A percentile compares a stretch with the other conserved stretches of the same genome.
Evolutionary conservation across 441 rosid genomes (phyloP).

Genomic region (Euphorbia schlechtendalii): DNA sequence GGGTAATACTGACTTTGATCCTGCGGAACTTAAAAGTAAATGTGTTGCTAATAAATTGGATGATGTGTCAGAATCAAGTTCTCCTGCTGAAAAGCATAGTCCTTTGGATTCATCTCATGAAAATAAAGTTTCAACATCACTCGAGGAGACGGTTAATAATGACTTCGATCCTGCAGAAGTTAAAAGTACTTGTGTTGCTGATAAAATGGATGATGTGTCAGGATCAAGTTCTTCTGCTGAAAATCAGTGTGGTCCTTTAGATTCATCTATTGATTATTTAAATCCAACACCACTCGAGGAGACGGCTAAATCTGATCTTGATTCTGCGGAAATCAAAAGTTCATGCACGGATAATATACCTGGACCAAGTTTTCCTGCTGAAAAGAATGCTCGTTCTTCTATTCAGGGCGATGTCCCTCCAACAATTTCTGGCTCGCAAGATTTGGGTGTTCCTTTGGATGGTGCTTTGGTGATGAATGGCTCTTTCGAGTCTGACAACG

Average conservation of each 20-base stretch:
- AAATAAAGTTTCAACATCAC: constrained; percentile 15
- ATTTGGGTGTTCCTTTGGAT: constrained; percentile 4
- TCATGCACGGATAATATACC: constrained; percentile 4
- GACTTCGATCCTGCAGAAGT: constrained; percentile 23
- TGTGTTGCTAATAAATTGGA: constrained; percentile 14
- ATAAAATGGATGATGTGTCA: constrained; percentile 10
- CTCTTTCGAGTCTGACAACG: constrained; percentile 12
- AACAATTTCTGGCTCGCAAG: constrained; percentile 2
- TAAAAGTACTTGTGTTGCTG: constrained; percentile 11
- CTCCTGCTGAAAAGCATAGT: constrained; percentile 9
- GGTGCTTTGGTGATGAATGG: constrained; percentile 2
- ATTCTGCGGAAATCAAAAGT: constrained; percentile 18
- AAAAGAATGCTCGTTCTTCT: constrained; percentile 14
- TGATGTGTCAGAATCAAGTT: constrained; percentile 8
- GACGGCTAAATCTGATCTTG: constrained; percentile 17
- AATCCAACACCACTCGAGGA: constrained; percentile 18
- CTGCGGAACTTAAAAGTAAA: constrained; percentile 15
- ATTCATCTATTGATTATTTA: constrained; percentile 25
- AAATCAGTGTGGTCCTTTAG: constrained; percentile 22
- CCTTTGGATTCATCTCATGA: constrained; percentile 29
- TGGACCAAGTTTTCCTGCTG: constrained; percentile 15
- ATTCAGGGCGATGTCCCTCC: constrained; percentile 13
- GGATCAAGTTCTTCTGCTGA: constrained; percentile 9
- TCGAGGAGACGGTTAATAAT: constrained; percentile 15
- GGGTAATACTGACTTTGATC: constrained; percentile 16